Evolutionary conservation across 768 basidiomycete species (phyloP).

Genomic region (Boletus patriciae): DNA sequence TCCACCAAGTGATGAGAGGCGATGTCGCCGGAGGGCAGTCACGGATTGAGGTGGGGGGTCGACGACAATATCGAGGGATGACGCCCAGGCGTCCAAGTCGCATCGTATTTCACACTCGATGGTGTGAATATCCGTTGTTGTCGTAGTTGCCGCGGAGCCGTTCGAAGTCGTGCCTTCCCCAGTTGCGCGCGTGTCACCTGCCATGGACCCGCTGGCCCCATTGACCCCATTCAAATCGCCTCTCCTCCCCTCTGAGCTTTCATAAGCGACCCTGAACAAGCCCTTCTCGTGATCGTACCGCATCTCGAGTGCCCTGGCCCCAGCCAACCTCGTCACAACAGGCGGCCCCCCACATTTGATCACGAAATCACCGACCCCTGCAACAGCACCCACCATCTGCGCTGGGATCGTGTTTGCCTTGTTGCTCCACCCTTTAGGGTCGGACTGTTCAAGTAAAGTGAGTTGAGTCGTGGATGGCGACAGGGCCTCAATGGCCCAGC

Average conservation of each 20-base stretch:
- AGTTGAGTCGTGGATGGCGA: constrained; percentile 94
- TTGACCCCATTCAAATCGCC: constrained; percentile 24
- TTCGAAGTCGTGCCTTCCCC: constrained; percentile 9
- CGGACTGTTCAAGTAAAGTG: constrained; percentile 93
- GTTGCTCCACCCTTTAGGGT: constrained; percentile 96
- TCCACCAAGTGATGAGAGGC: constrained; percentile 82
- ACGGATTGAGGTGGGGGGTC: constrained; percentile 89
- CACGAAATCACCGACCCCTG: constrained; percentile 92
- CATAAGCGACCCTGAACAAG: constrained; percentile 82
- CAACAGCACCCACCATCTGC: constrained; percentile 87
- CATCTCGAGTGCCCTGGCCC: constrained; percentile 70
- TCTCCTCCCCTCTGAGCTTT: constrained; percentile 56
- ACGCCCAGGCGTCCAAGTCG: constrained; percentile 87
- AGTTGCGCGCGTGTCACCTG: constrained; percentile 13
- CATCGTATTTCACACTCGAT: constrained; percentile 92
- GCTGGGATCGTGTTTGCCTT: constrained; percentile 85
- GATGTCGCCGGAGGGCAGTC: constrained; percentile 81
- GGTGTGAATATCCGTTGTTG: constrained; percentile 40
- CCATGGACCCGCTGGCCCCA: constrained; percentile 11
- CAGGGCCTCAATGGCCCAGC: constrained; percentile 94
- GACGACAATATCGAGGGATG: constrained; percentile 81
- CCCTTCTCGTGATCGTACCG: constrained; percentile 88
- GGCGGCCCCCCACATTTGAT: constrained; percentile 97
- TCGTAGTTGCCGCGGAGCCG: background rate
- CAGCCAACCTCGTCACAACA: constrained; percentile 77